Base-by-base conservation (phyloP, 2,329 filamentous ascomycete genomes). In the Fusarium equiseti region DNA sequence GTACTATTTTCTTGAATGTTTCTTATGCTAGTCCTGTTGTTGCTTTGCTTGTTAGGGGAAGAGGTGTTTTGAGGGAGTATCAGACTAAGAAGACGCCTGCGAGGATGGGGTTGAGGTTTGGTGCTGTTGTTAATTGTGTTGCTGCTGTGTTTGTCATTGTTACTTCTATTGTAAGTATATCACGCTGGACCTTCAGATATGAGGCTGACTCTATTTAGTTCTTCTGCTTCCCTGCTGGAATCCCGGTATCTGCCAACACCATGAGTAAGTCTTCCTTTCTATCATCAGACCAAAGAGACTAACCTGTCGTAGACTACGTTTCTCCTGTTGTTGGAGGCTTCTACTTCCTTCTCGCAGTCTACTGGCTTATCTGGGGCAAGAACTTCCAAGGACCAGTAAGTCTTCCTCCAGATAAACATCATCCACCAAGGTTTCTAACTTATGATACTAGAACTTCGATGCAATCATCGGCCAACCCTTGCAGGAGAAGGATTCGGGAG, bases 1-100 rank as follows among this genome's bases (percentile, higher is more conserved):
- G 68, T 11, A 73, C 71, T 2, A 72, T 72, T 4, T 68, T 73
- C 4, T 44, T 73, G 3, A 73, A 73, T 5, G 52, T 62, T 3
- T 73, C 71, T 0, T 73, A 73, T 15, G 61, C 62, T 3, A 60
- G 70, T 0, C 71, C 71, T 0, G 48, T 73, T 10, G 20, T 73
- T 4, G 68, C 70, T 2, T 20, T 73, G 2, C 32, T 73, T 16
- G 35, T 68, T 0, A 45, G 71, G 3, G 71, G 71, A 0, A 12
- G 68, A 16, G 40, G 66, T 0, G 24, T 59, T 1, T 40, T 71
- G 1, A 45, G 12, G 4, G 54, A 54, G 8, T 66, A 61, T 8
- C 63, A 66, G 24, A 61, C 63, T 5, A 26, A 27, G 2, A 66
- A 49, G 15, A 66, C 62, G 1, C 63, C 63, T 2, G 62, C 54